Conservation (phyloP, 1,284 basidiomycete species). For the Xerocomus nothofagi region DNA sequence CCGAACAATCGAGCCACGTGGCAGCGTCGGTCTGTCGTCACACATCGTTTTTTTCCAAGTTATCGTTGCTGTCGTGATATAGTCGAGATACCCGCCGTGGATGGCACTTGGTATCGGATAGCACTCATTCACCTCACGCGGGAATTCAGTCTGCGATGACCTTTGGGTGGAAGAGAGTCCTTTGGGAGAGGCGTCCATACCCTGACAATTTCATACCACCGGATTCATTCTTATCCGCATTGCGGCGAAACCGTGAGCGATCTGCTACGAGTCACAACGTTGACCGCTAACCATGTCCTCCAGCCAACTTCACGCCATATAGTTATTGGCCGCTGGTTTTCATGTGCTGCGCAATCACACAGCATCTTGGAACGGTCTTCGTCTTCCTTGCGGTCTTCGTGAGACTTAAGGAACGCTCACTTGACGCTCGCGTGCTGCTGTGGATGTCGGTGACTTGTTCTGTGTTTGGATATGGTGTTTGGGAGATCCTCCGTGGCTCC, state of each 20-base stretch:
- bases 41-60: not conserved
- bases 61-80: not conserved
- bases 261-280: constrained; percentile 6
- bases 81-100: not conserved
- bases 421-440: constrained; percentile 72
- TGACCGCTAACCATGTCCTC: constrained; percentile 17
- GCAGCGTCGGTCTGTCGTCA: constrained; percentile 2
- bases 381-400: constrained; percentile 83
- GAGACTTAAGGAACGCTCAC: constrained; percentile 58
- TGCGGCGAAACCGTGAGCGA: constrained; percentile 74
- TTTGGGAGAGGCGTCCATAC: constrained; percentile 79
- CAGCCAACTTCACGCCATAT: constrained; percentile 77
- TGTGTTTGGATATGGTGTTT: constrained; percentile 57
- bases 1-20: constrained; percentile 8
- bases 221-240: constrained; percentile 72
- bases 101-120: constrained; percentile 1
- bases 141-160: not conserved
- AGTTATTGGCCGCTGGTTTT: constrained; percentile 73
- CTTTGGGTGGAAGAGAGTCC: constrained; percentile 74
- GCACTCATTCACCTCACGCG: not conserved
- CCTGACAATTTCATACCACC: constrained; percentile 90
- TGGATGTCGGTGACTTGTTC: constrained; percentile 65
- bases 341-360: constrained; percentile 78
- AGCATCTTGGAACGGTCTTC: constrained; percentile 80
- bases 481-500: constrained; percentile 55